phyloP scores from a whole-genome alignment of 805 yeast genomes.

The Nakazawaea anatomiae region DNA sequence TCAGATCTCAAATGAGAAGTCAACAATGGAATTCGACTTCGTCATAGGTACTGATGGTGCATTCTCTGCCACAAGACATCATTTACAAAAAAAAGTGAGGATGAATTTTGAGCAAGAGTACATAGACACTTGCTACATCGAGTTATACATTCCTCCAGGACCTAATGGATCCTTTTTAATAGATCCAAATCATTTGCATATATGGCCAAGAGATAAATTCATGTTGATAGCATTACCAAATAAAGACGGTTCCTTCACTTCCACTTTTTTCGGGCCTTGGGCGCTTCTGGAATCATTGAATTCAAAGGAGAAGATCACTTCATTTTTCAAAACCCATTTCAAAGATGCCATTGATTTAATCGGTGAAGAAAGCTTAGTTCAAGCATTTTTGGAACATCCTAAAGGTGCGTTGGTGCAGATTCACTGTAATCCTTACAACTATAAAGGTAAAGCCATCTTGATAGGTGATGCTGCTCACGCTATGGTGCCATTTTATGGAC shows the following conservation, averaged over 20 bases:
- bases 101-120: conserved; percentile 73
- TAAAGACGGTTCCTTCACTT: conserved; percentile 79
- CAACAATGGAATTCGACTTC: conserved; percentile 38
- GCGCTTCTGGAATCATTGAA: conserved; percentile 48
- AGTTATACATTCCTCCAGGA: conserved; percentile 66
- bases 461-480: conserved; percentile 95
- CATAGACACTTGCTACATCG: conserved; percentile 80
- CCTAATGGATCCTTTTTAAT: conserved; percentile 38
- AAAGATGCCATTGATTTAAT: conserved; percentile 70
- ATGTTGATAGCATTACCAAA: conserved; percentile 92
- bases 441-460: conserved; percentile 53
- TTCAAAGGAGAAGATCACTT: conserved; percentile 29
- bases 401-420: conserved; percentile 75
- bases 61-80: conserved; percentile 65
- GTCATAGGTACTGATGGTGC: conserved; percentile 87
- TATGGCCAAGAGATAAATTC: conserved; percentile 84
- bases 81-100: conserved; percentile 57
- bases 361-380: conserved; percentile 47
- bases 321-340: conserved; percentile 57
- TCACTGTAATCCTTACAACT: conserved; percentile 64
- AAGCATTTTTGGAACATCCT: conserved; percentile 55
- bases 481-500: conserved; percentile 98
- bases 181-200: conserved; percentile 75
- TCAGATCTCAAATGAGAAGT: background rate
- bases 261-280: conserved; percentile 86